phyloP scores from a whole-genome alignment of 768 basidiomycete genomes.

The Lyophyllum decastes region DNA sequence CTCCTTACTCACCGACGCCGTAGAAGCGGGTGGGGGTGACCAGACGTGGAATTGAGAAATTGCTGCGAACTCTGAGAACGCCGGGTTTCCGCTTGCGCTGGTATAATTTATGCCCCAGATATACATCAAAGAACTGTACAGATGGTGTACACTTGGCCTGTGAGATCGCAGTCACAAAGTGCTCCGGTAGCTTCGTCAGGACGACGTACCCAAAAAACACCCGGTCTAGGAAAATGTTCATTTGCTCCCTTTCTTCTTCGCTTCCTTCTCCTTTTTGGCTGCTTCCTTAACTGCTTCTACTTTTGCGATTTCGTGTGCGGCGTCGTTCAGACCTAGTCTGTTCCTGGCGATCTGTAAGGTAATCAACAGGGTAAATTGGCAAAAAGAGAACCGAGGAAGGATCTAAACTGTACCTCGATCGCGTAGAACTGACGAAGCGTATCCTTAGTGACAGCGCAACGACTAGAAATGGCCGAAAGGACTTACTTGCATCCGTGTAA shows the following conservation, averaged over 20 bases:
- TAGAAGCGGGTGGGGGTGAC: too few species aligned
- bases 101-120: neutral
- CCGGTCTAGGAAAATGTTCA: neutral
- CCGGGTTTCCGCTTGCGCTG: neutral
- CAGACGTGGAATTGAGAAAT: too few species aligned
- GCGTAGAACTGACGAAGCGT: constrained; percentile 73
- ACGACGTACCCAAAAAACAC: neutral
- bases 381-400: neutral
- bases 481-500: constrained; percentile 70
- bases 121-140: neutral
- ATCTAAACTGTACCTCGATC: constrained; percentile 61
- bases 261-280: constrained; percentile 53
- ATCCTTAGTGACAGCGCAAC: neutral
- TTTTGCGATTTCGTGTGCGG: constrained; percentile 79
- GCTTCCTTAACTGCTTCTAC: constrained; percentile 67
- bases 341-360: constrained; percentile 82
- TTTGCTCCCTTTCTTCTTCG: constrained; percentile 29
- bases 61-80: too few species aligned
- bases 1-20: too few species aligned
- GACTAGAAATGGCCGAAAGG: neutral
- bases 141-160: neutral
- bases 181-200: neutral
- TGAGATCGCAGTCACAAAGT: neutral
- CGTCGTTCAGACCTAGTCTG: constrained; percentile 86
- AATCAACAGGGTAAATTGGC: neutral